Conservation (phyloP, 2,329 filamentous ascomycete species). For the Phialophora macrospora region DNA sequence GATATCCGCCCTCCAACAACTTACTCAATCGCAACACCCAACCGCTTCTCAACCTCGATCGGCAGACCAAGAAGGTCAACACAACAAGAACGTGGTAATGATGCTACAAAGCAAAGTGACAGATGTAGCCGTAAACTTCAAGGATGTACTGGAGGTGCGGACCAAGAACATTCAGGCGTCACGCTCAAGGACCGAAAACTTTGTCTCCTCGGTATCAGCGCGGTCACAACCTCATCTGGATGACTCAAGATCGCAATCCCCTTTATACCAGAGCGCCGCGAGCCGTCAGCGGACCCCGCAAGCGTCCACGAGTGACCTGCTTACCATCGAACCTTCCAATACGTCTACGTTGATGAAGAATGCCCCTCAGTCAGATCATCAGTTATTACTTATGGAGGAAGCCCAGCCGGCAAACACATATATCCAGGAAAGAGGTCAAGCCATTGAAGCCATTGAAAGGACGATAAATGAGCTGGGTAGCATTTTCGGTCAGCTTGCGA, state of each 20-base stretch:
- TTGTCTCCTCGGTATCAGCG: slow-evolving; percentile 85
- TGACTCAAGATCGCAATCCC: slow-evolving; percentile 76
- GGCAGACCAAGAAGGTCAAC: slow-evolving; percentile 81
- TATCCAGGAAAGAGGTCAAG: slow-evolving; percentile 90
- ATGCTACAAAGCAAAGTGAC: slow-evolving; percentile 52
- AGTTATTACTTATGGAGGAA: slow-evolving; percentile 91
- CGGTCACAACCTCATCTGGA: slow-evolving; percentile 68
- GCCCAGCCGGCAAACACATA: slow-evolving; percentile 84
- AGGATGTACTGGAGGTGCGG: slow-evolving; percentile 92
- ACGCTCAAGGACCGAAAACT: slow-evolving; percentile 90
- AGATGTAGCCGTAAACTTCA: slow-evolving; percentile 93
- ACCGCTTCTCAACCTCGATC: slow-evolving; percentile 54
- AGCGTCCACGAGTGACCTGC: slow-evolving; percentile 66
- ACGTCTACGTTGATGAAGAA: slow-evolving; percentile 54
- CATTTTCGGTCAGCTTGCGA: slow-evolving; percentile 91
- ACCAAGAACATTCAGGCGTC: slow-evolving; percentile 98
- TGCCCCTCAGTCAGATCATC: slow-evolving; percentile 73
- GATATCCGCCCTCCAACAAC: slow-evolving; percentile 78
- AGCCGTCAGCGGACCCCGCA: slow-evolving; percentile 64
- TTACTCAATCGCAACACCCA: slow-evolving; percentile 78
- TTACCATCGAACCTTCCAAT: slow-evolving; percentile 76
- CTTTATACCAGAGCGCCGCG: slow-evolving; percentile 78
- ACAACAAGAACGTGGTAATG: slow-evolving; percentile 81
- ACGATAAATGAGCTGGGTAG: slow-evolving; percentile 90
- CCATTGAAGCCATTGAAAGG: slow-evolving; percentile 94